phyloP scores from a whole-genome alignment of 805 yeast species.

The Metschnikowia corniflorae region DNA sequence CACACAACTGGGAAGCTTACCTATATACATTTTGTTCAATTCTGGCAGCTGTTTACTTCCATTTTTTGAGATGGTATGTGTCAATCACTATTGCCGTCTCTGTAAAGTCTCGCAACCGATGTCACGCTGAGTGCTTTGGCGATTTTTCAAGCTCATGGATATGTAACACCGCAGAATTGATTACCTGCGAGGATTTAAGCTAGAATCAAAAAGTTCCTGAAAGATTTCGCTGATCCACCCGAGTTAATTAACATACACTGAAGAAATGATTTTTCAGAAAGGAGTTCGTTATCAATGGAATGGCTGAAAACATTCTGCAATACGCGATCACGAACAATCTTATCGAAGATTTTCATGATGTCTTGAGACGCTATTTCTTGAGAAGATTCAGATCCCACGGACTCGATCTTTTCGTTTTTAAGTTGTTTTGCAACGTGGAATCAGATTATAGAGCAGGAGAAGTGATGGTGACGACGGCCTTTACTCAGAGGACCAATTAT shows the following conservation, averaged over 20 bases:
- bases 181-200: too few relatives aligned
- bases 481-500: background rate
- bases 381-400: background rate
- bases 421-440: background rate
- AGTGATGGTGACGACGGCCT: background rate
- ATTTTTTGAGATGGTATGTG: too few relatives aligned
- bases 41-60: too few relatives aligned
- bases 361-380: slow-evolving; percentile 1
- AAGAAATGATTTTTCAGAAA: background rate
- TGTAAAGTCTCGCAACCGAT: too few relatives aligned
- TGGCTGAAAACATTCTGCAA: background rate
- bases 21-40: too few relatives aligned
- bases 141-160: too few relatives aligned
- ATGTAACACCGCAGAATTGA: too few relatives aligned
- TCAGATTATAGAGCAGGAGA: background rate
- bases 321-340: background rate
- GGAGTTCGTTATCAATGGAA: background rate
- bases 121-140: too few relatives aligned
- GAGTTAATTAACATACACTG: background rate
- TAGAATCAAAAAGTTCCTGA: background rate
- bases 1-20: too few relatives aligned
- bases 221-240: background rate
- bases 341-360: background rate
- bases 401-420: background rate
- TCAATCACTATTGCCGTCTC: too few relatives aligned